These are phyloP conservation scores for Neofusicoccum kwambonambiense DNA, from an alignment of 2,329 filamentous ascomycete species.

Conservation along the genomic window DNA sequence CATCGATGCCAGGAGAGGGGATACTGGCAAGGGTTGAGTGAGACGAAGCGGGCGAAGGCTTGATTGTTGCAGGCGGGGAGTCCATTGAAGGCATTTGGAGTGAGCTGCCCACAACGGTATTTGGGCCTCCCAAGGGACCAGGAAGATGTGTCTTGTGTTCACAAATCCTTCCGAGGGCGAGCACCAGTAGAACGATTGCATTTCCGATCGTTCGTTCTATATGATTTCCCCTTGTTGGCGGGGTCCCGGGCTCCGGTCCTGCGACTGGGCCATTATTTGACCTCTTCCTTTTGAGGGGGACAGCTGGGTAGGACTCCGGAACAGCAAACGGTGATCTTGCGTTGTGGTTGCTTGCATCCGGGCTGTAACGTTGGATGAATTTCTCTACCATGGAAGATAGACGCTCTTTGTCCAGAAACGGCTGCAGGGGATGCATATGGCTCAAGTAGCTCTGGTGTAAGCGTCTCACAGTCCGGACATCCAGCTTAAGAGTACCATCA, in stretches of 20 bases:
- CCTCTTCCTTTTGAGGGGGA: constrained; percentile 36
- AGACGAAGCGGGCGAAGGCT: constrained; percentile 40
- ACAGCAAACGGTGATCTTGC: constrained; percentile 25
- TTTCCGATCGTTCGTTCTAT: constrained; percentile 48
- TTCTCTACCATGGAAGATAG: constrained; percentile 56
- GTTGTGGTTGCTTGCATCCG: constrained; percentile 24
- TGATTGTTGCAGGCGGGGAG: constrained; percentile 27
- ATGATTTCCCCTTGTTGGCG: not conserved
- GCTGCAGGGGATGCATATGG: constrained; percentile 63
- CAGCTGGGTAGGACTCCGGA: constrained; percentile 24
- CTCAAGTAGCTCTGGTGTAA: constrained; percentile 57
- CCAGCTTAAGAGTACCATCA: constrained; percentile 55
- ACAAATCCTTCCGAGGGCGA: constrained; percentile 86
- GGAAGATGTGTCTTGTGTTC: constrained; percentile 52
- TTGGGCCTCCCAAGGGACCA: constrained; percentile 55
- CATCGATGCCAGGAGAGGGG: constrained; percentile 20
- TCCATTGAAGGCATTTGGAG: constrained; percentile 24
- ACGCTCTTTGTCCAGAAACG: constrained; percentile 57
- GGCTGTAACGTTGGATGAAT: constrained; percentile 36
- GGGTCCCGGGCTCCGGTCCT: not conserved
- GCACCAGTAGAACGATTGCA: constrained; percentile 75
- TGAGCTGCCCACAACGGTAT: constrained; percentile 26
- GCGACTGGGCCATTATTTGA: constrained; percentile 26
- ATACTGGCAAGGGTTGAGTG: constrained; percentile 35
- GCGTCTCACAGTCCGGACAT: constrained; percentile 49